phyloP scores from a whole-genome alignment of 208 protist genomes.

The Trypanosoma lewisi region DNA sequence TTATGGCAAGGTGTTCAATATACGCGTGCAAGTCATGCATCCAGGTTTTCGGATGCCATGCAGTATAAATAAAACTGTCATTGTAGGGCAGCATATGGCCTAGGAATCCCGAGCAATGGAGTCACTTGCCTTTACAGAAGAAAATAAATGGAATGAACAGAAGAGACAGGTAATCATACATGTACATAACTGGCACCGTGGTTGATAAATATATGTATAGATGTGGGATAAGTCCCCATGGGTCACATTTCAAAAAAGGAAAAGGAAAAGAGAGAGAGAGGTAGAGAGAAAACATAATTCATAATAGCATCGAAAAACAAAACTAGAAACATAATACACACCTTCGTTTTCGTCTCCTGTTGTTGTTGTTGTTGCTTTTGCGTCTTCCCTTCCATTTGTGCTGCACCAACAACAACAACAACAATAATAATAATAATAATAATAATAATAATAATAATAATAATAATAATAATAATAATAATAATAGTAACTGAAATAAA shows the following conservation, averaged over 20 bases:
- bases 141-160: neutral
- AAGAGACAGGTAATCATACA: neutral
- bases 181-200: too few relatives aligned
- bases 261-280: conserved; percentile 16
- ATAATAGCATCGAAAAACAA: neutral
- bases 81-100: conserved; percentile 11
- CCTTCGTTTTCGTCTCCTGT: neutral
- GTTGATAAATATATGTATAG: conserved; percentile 10
- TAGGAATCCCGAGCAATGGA: neutral
- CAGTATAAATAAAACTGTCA: neutral
- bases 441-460: conserved; percentile 30
- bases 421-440: conserved; percentile 11
- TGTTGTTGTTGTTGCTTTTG: neutral
- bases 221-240: conserved; percentile 18
- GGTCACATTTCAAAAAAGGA: conserved; percentile 29
- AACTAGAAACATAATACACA: neutral
- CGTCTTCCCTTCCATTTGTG: neutral
- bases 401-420: conserved; percentile 5
- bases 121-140: neutral
- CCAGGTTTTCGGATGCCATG: conserved; percentile 32
- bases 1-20: conserved; percentile 31
- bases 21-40: conserved; percentile 38
- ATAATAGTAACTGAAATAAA: conserved; percentile 23
- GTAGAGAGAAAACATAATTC: conserved; percentile 7
- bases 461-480: conserved; percentile 25